Evolutionary conservation across 2,329 filamentous ascomycete species (phyloP), one percentile per base, ranked within the genome.

Genomic region (Tolypocladium tropicale): DNA sequence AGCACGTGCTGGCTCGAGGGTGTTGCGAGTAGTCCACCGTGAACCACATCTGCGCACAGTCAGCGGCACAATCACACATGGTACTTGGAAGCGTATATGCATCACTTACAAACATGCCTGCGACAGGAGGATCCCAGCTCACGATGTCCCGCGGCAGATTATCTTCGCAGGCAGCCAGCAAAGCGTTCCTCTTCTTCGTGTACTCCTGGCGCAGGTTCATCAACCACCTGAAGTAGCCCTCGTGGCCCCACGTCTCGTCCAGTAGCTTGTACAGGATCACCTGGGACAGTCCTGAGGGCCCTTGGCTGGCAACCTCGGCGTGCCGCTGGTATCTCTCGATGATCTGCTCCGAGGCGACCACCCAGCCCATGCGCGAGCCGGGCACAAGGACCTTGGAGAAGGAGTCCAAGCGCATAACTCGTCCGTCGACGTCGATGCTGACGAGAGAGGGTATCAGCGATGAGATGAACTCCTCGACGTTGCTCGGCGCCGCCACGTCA

Each of bases 181-280:
- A 82, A 30, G 83, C 80, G 67, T 97, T 81, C 56, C 94, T 78
- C 58, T 93, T 83, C 61, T 77, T 76, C 1, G 92, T 94, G 68
- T 99, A 99, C 70, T 91, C 83, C 64, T 83, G 71, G 51, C 91
- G 82, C 64, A 97, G 75, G 68, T 90, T 81, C 68, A 94, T 88
- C 60, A 99, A 74, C 94, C 94, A 99, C 65, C 86, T 80, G 28
- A 99, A 72, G 67, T 95, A 99, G 2, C 92, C 92, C 46, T 83
- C 79, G 66, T 99, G 94, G 28, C 93, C 94, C 94, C 94, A 99
- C 53, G 86, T 84, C 71, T 96, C 90, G 61, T 99, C 94, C 2
- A 99, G 78, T 25, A 99, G 77, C 74, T 95, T 95, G 76, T 89
- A 92, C 55, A 97, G 74, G 10, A 93, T 77, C 25, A 94, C 76